Evolutionary conservation across 768 basidiomycete species (phyloP), one percentile per base, ranked within the genome.

Genomic region (Agaricus blazei): DNA sequence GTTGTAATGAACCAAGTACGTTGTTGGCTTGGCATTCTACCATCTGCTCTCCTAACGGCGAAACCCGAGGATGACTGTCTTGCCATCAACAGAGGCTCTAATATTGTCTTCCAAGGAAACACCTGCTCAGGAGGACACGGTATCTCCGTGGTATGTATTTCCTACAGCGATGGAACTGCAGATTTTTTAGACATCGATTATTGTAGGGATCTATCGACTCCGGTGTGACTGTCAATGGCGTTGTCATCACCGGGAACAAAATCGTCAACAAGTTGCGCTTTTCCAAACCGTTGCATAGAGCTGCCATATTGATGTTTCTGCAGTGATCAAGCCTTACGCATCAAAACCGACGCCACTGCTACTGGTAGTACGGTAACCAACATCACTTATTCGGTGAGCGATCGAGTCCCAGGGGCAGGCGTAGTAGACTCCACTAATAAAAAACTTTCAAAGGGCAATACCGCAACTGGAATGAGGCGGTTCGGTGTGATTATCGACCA

Each of bases 401-500:
- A 37, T 15, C 23, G 47, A 28, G 7, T 28, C 48, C 24, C 45
- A 51, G 31, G 9, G 31, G 31, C 31, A 31, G 9, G 5, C 41
- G 26, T 26, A 41, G n/a, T 23, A 34, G 37, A 8, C 11, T 38
- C 15, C 28, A 34, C 28, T 45, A 40, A 34, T 40, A 34, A 37
- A 52, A 37, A 37, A 27, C 27, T 24, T 5, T 36, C 15, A n/a
- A 31, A 80, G 74, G 79, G 73, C 36, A 86, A 87, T 64, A 79
- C 73, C 12, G 82, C 76, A 2, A 77, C 66, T 8, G 78, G 78
- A 9, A 70, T 78, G 8, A 70, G 68, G 1, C 19, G 64, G 29
- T 87, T 77, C 54, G 86, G 85, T 31, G 67, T 87, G 0, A 50
- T 88, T 57, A 83, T 88, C 36, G 80, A 84, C 62, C 81, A 84